These are phyloP conservation scores for Rhizopogon salebrosus DNA, from an alignment of 768 basidiomycete genomes.

Conservation along the genomic window DNA sequence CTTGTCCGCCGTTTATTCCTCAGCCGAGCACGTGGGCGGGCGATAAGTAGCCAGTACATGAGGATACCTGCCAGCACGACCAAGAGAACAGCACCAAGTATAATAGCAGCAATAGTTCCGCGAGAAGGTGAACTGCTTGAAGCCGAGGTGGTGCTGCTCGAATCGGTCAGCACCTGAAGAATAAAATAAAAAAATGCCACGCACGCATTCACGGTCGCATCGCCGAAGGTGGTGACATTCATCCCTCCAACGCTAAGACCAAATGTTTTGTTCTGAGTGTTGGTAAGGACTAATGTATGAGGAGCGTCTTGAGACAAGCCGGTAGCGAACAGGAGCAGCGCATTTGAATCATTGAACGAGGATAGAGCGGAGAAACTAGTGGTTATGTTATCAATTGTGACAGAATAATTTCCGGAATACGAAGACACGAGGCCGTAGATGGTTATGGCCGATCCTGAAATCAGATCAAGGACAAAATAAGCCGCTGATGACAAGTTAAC, in stretches of 20 bases:
- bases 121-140: constrained; percentile 27
- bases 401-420: constrained; percentile 51
- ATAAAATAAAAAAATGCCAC: constrained; percentile 5
- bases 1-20: constrained; percentile 8
- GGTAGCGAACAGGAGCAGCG: constrained; percentile 60
- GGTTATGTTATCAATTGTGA: constrained; percentile 48
- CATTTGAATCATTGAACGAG: constrained; percentile 44
- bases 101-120: constrained; percentile 65
- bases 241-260: constrained; percentile 47
- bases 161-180: constrained; percentile 2
- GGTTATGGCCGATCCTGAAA: constrained; percentile 54
- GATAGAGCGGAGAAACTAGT: constrained; percentile 45
- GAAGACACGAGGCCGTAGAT: constrained; percentile 58
- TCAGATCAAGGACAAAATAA: constrained; percentile 4
- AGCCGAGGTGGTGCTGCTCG: constrained; percentile 14
- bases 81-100: constrained; percentile 50
- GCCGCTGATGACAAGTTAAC: neutral
- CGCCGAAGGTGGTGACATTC: constrained; percentile 36
- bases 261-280: constrained; percentile 49
- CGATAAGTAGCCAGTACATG: constrained; percentile 40
- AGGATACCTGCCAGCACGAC: constrained; percentile 38
- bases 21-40: constrained; percentile 41
- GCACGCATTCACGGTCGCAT: constrained; percentile 31
- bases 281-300: constrained; percentile 53
- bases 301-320: constrained; percentile 45